phyloP scores from a whole-genome alignment of 352 stramenopile species.

The Globisporangium nagaii region DNA sequence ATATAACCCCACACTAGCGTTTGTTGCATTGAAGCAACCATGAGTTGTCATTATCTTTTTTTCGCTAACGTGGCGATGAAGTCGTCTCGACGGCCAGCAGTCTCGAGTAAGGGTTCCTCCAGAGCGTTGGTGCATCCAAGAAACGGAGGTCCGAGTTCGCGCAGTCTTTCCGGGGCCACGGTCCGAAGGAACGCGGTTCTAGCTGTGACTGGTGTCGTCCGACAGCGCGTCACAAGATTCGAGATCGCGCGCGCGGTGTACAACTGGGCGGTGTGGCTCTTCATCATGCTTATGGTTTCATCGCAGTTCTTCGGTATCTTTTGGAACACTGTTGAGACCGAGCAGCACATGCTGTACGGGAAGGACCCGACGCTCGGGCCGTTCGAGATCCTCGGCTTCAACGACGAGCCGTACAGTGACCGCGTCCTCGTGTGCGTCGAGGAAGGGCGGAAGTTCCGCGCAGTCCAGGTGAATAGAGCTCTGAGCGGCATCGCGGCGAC shows the following conservation, averaged over 20 bases:
- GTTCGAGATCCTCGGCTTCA: slow-evolving; percentile 17
- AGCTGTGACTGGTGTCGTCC: no score
- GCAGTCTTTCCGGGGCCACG: no score
- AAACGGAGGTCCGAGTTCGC: no score
- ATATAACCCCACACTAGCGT: no score
- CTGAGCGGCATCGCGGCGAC: slow-evolving; percentile 5
- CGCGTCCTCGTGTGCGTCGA: slow-evolving; percentile 35
- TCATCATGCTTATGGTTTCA: not conserved
- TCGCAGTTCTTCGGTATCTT: slow-evolving; percentile 6
- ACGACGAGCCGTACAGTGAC: slow-evolving; percentile 43
- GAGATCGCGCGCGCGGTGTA: not conserved
- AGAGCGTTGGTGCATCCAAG: no score
- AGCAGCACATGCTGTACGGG: not conserved
- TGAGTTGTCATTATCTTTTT: no score
- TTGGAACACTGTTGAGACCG: slow-evolving; percentile 2
- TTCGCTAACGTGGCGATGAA: no score
- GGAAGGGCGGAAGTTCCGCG: slow-evolving; percentile 26
- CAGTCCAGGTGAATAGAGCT: slow-evolving; percentile 22
- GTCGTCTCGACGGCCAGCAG: no score
- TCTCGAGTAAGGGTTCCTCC: no score
- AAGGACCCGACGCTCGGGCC: slow-evolving; percentile 1
- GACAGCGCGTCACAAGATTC: not conserved
- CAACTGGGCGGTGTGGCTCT: slow-evolving; percentile 1
- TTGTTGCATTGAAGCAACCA: no score
- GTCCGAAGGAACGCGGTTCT: no score